Evolutionary conservation across 371 early-diverging fungal species (phyloP), one percentile per base, ranked within the genome.

Genomic region (Mortierella sp.): DNA sequence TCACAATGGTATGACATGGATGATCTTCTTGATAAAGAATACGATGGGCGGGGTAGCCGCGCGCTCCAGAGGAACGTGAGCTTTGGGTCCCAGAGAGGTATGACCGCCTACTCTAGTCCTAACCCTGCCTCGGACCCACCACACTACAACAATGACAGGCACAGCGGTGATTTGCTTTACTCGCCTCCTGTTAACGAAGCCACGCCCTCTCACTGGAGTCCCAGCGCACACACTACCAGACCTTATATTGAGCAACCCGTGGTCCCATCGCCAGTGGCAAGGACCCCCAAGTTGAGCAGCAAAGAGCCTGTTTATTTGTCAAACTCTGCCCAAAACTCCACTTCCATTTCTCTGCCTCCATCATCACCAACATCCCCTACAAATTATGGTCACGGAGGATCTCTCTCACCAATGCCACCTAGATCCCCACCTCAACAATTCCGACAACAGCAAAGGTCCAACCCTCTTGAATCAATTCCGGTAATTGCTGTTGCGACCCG

Each of bases 1-100:
- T 23, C 57, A 12, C 79, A 78, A 42, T 78, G 79, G 79, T 78
- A 78, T 12, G 73, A 73, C 40, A 78, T 78, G 79, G 79, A 78
- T 23, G 79, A 72, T 28, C 69, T 78, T n/a, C 37, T 78, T 22
- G 79, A 78, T 56, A 78, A 73, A 55, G 73, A 78, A 9, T 72
- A 69, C 22, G 73, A 78, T 13, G 66, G 58, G 22, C 55, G 40
- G 2, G 68, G 61, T 49, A 64, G 43, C 49, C 53, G 68, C 8
- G 35, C 6, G 1, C 23, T 63, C 17, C 68, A 76, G 32, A 56
- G 71, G 35, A 54, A 43, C 19, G 15, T 64, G 64, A 71, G 77
- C 47, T 62, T 26, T 34, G 68, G 67, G 23, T 67, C 71, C 5
- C 67, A 32, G 0, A 54, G 61, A 1, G 68, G 60, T 13, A 66